Conservation (phyloP, 2,329 filamentous ascomycete species). For the Didymella sp. region DNA sequence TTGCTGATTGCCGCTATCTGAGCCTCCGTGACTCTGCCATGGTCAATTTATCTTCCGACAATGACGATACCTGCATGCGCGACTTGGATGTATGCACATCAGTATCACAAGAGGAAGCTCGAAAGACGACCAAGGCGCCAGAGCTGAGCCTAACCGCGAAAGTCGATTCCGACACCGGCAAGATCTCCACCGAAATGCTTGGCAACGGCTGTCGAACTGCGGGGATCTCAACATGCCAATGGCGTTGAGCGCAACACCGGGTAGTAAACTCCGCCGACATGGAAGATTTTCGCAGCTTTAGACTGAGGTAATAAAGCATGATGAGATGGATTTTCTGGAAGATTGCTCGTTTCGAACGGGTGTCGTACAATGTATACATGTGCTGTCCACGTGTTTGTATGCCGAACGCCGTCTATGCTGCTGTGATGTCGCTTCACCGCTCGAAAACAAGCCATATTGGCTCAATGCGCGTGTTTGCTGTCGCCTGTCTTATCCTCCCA, state of each 20-base stretch:
- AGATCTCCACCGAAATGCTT: conserved; percentile 5
- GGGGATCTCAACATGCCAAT: conserved; percentile 8
- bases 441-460: not conserved
- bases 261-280: not conserved
- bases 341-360: too few relatives aligned
- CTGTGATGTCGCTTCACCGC: not conserved
- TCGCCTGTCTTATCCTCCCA: conserved; percentile 30
- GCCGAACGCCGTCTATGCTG: not conserved
- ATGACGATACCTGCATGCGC: conserved; percentile 22
- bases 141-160: conserved; percentile 4
- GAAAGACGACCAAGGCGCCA: conserved; percentile 14
- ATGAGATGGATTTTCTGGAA: not conserved
- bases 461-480: conserved; percentile 7
- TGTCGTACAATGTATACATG: not conserved
- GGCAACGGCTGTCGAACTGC: conserved; percentile 13
- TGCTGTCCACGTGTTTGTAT: not conserved
- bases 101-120: conserved; percentile 29
- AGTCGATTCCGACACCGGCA: conserved; percentile 1
- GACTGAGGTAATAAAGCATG: too few relatives aligned
- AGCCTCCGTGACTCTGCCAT: not conserved
- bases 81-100: conserved; percentile 19
- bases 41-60: conserved; percentile 10
- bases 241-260: not conserved
- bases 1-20: conserved; percentile 21
- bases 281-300: too few relatives aligned